Percentiles rank a stretch among this genome's conserved stretches.
phyloP scores from a whole-genome alignment of 164 flowering plant species.

The Vitis vinifera region DNA sequence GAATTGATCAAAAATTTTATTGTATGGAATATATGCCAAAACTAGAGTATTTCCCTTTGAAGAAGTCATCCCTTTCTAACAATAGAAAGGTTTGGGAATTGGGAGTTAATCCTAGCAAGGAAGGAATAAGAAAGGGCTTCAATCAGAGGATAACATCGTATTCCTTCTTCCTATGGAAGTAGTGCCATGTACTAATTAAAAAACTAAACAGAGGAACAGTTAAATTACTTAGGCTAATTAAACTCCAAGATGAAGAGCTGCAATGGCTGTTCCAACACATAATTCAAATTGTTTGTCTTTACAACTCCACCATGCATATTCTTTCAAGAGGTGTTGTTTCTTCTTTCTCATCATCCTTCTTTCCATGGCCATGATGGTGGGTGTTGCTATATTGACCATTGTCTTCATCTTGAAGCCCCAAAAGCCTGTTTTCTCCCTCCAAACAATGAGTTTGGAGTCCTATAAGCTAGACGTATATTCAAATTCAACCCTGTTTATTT shows the following conservation, averaged over 20 bases:
- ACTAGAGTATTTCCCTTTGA: no score
- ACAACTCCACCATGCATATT: constrained; percentile 11
- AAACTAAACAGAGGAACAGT: constrained; percentile 1
- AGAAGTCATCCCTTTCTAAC: no score
- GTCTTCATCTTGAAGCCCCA: constrained; percentile 43
- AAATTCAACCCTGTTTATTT: constrained; percentile 21
- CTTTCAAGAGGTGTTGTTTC: constrained; percentile 27
- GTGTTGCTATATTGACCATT: constrained; percentile 16
- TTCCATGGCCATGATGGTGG: constrained; percentile 8
- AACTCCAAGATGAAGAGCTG: neutral
- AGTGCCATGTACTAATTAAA: neutral
- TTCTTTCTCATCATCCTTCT: constrained; percentile 31
- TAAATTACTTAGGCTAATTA: neutral
- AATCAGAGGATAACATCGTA: no score
- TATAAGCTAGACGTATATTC: constrained; percentile 23
- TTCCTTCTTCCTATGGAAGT: constrained; percentile 8
- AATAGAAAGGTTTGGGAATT: no score
- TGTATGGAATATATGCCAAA: no score
- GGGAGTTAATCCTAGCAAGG: no score
- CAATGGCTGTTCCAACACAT: constrained; percentile 7
- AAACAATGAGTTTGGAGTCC: constrained; percentile 30
- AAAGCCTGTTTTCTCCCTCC: constrained; percentile 40
- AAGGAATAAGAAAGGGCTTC: no score
- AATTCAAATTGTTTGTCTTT: constrained; percentile 1
- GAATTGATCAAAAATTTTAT: no score